Percentiles rank a stretch among this genome's conserved stretches.
Conservation (phyloP, 1,284 basidiomycete species). For the Trichosporon ovoides region DNA sequence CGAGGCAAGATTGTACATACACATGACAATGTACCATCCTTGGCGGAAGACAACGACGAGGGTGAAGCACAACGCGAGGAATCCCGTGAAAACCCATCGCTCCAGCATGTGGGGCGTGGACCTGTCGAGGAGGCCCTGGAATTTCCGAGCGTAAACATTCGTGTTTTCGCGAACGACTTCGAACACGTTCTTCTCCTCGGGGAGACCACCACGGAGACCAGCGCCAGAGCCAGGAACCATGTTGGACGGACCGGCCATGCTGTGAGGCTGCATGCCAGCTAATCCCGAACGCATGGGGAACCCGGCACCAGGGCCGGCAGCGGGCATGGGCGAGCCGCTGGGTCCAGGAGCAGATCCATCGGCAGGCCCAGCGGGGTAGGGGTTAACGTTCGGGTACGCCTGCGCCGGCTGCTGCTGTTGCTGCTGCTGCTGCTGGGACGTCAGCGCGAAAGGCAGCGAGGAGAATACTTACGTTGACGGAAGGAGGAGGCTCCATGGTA, state of each 20-base stretch:
- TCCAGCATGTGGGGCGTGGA: slow-evolving; percentile 84
- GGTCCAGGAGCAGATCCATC: not conserved
- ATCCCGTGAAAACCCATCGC: slow-evolving; percentile 77
- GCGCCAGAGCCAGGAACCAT: slow-evolving; percentile 30
- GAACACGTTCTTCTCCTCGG: slow-evolving; percentile 49
- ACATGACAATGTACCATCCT: slow-evolving; percentile 80
- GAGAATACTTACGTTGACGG: not conserved
- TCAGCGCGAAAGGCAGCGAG: not conserved
- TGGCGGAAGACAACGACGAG: slow-evolving; percentile 82
- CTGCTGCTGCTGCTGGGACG: slow-evolving; percentile 3
- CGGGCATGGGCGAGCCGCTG: slow-evolving; percentile 16
- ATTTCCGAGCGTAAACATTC: slow-evolving; percentile 43
- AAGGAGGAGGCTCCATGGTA: slow-evolving; percentile 2
- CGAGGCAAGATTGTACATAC: slow-evolving; percentile 24
- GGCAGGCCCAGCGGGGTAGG: slow-evolving; percentile 15
- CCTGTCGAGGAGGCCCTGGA: slow-evolving; percentile 80
- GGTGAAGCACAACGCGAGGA: slow-evolving; percentile 70
- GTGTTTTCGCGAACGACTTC: slow-evolving; percentile 46
- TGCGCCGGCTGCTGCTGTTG: slow-evolving; percentile 2
- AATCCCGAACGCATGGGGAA: slow-evolving; percentile 46
- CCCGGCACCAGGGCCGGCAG: slow-evolving; percentile 45
- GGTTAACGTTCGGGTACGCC: slow-evolving; percentile 24
- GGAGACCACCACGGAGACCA: slow-evolving; percentile 34
- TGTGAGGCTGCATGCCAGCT: slow-evolving; percentile 44
- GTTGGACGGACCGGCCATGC: slow-evolving; percentile 30